A percentile compares a stretch with the other conserved stretches of the same genome.
phyloP scores from a whole-genome alignment of 1,284 basidiomycete species.

The Golubevia pallescens region DNA sequence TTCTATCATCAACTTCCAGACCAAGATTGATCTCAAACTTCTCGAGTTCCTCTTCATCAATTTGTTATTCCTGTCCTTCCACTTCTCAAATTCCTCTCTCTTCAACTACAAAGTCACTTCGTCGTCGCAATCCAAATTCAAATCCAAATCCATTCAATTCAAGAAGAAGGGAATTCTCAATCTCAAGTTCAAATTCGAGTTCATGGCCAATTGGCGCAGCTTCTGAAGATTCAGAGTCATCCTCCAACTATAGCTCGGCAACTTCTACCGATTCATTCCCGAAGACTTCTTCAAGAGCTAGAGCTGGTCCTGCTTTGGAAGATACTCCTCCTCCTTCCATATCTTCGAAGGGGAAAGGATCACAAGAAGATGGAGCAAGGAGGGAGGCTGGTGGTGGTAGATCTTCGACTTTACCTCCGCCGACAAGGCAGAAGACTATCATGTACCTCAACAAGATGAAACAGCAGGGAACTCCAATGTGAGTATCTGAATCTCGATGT shows the following conservation, averaged over 20 bases:
- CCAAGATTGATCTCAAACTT: neutral
- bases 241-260: neutral
- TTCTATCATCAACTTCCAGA: neutral
- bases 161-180: neutral
- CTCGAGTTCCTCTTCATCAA: too few relatives aligned
- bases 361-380: slow-evolving; percentile 1
- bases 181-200: neutral
- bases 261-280: neutral
- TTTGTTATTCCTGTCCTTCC: too few relatives aligned
- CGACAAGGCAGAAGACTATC: slow-evolving; percentile 32
- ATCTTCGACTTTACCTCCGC: slow-evolving; percentile 15
- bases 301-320: neutral
- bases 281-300: neutral
- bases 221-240: neutral
- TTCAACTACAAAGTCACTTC: neutral
- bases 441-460: slow-evolving; percentile 27
- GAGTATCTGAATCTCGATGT: slow-evolving; percentile 2
- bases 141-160: neutral
- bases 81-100: neutral
- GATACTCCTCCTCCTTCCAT: neutral
- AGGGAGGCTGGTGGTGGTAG: neutral
- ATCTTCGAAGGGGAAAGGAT: neutral
- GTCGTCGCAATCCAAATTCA: neutral
- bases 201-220: neutral
- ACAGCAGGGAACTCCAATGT: slow-evolving; percentile 14